Percentiles rank a stretch among this genome's conserved stretches.
Evolutionary conservation across 345 rosid species (phyloP).

Genomic region (Mangifera indica): DNA sequence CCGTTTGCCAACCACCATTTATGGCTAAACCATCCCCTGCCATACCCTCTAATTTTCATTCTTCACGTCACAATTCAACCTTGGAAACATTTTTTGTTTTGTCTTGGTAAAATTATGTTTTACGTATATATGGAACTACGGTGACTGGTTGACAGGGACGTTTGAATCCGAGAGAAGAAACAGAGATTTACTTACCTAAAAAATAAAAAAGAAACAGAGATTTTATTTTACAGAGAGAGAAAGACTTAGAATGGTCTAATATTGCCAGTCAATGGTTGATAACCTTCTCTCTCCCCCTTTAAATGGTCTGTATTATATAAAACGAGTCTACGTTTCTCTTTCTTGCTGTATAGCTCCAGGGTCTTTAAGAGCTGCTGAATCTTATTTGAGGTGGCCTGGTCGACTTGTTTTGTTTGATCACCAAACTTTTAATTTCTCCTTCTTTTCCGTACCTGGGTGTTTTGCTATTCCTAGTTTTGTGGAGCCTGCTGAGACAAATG

Average conservation of each 20-base stretch:
- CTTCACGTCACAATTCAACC: neutral
- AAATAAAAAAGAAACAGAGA: constrained; percentile 23
- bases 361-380: neutral
- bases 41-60: constrained; percentile 9
- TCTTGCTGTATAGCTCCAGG: constrained; percentile 19
- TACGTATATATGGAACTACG: neutral
- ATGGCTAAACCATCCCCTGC: neutral
- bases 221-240: constrained; percentile 5
- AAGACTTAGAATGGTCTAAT: constrained; percentile 41
- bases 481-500: constrained; percentile 32
- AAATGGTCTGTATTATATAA: constrained; percentile 3
- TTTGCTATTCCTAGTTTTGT: constrained; percentile 17
- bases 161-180: constrained; percentile 33
- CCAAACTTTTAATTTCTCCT: neutral
- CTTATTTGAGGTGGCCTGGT: neutral
- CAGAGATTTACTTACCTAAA: too few relatives aligned
- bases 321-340: constrained; percentile 5
- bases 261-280: constrained; percentile 61
- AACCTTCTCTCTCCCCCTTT: constrained; percentile 29
- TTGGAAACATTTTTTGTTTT: neutral
- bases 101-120: too few relatives aligned
- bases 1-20: neutral
- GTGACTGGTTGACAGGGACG: constrained; percentile 23
- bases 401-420: constrained; percentile 5
- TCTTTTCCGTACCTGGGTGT: constrained; percentile 1